Base-by-base conservation (phyloP, 2,329 filamentous ascomycete species). In the Epichloe scottii region DNA sequence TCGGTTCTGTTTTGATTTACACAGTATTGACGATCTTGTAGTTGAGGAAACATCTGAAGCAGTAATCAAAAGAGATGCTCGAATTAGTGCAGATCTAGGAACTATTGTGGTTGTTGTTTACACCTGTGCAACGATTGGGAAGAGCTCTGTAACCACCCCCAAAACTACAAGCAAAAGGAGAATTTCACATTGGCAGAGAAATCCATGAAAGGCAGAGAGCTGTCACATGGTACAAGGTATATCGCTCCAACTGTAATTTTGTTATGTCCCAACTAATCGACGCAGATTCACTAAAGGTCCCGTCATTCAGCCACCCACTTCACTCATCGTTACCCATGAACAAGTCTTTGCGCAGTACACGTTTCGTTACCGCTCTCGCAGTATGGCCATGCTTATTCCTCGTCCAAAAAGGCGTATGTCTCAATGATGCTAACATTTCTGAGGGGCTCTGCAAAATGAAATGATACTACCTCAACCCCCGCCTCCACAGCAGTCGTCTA, bases 161-260 rank as follows among this genome's bases (percentile, higher is more conserved):
- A 19, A 17, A 17, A 34, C 21, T 0, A 4, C 26, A 5, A 6
- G 5, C 1, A 17, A 12, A 34, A 30, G 5, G n/a, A 44, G 12
- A 1, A 8, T 1, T 48, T 53, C 14, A 26, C 26, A 7, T 23
- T 56, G 37, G 52, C 55, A 3, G 62, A 64, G 15, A 62, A 63
- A 23, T 48, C 55, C 2, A 34, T 62, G 54, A 64, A 64, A 46
- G 61, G 62, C 3, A 61, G 33, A 23, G 57, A 53, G n/a, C 37
- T 62, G 11, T 57, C 56, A 11, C 62, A 64, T 50, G 55, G 50
- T 10, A 57, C 55, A 2, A 45, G 39, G 60, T 62, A 55, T 43
- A 33, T 42, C 14, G 19, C 30, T 19, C 37, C 10, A 8, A 42
- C 10, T 17, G 11, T 10, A 23, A 41, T 19, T 8, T 15, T 6